A percentile compares a stretch with the other conserved stretches of the same genome.
phyloP scores from a whole-genome alignment of 139 green algal genomes.

The Asterochloris erici region DNA sequence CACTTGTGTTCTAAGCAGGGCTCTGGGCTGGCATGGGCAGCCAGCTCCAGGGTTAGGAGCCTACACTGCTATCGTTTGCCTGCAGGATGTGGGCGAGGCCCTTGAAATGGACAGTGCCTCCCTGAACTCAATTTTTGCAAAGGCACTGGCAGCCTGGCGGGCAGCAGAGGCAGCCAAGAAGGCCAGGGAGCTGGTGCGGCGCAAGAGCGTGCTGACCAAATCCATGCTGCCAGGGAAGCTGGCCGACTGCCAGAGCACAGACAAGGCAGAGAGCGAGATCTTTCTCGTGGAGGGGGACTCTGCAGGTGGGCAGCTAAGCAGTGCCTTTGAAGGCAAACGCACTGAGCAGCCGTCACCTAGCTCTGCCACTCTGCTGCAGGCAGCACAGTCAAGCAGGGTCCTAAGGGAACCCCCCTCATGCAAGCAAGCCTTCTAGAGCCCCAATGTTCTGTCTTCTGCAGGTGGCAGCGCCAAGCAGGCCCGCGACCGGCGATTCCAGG shows the following conservation, averaged over 20 bases:
- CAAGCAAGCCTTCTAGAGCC: too few relatives aligned
- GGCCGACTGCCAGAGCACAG: constrained; percentile 79
- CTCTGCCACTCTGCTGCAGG: neutral
- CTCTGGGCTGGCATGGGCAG: too few relatives aligned
- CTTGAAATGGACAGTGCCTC: constrained; percentile 53
- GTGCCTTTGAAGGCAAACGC: neutral
- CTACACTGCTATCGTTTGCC: too few relatives aligned
- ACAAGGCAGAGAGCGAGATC: constrained; percentile 73
- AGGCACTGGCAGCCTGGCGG: constrained; percentile 55
- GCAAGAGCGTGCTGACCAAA: constrained; percentile 86
- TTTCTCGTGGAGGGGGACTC: constrained; percentile 98
- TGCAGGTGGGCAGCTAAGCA: constrained; percentile 37
- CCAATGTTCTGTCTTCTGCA: neutral
- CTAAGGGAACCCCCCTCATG: too few relatives aligned
- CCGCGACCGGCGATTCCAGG: constrained; percentile 82
- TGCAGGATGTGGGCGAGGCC: constrained; percentile 39
- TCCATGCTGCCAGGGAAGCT: constrained; percentile 95
- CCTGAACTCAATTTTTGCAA: constrained; percentile 52
- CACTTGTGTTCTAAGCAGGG: too few relatives aligned
- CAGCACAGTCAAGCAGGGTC: neutral
- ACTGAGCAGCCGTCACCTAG: neutral
- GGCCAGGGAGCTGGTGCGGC: constrained; percentile 91
- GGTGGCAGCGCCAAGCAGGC: constrained; percentile 95
- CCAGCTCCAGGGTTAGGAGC: too few relatives aligned
- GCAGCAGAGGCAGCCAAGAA: constrained; percentile 91